Conservation (phyloP, 768 basidiomycete genomes). For the Melanogaster broomeanus region DNA sequence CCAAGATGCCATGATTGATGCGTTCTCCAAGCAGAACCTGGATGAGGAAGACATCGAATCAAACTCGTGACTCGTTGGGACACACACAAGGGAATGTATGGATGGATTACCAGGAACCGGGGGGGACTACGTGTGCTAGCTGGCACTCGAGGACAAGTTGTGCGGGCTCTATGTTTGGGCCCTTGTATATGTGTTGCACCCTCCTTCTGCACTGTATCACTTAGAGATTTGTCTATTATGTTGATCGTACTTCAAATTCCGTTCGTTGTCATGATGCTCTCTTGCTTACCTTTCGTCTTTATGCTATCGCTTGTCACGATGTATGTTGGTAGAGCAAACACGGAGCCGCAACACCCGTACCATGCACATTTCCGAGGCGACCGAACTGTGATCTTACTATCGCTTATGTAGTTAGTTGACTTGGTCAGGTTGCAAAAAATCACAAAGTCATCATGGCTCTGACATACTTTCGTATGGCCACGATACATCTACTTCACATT, state of each 20-base stretch:
- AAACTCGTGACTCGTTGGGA: slow-evolving; percentile 18
- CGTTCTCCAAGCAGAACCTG: slow-evolving; percentile 61
- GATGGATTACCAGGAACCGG: not conserved
- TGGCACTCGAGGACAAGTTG: slow-evolving; percentile 10
- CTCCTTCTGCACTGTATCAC: slow-evolving; percentile 21
- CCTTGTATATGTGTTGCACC: slow-evolving; percentile 1
- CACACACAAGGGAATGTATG: not conserved
- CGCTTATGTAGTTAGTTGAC: slow-evolving; percentile 10
- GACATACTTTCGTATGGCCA: too few relatives aligned
- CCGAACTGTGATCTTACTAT: slow-evolving; percentile 1
- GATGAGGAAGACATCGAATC: slow-evolving; percentile 28
- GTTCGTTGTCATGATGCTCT: slow-evolving; percentile 6
- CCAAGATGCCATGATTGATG: slow-evolving; percentile 79
- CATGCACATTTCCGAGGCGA: not conserved
- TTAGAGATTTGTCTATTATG: slow-evolving; percentile 20
- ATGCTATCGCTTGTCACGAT: not conserved
- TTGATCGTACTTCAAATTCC: slow-evolving; percentile 14
- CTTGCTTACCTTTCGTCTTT: not conserved
- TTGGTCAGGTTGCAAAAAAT: too few relatives aligned
- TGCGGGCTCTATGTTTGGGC: slow-evolving; percentile 3
- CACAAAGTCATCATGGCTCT: too few relatives aligned
- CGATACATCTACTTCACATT: too few relatives aligned
- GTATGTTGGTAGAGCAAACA: too few relatives aligned
- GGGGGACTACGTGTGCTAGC: not conserved
- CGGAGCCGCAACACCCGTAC: not conserved